phyloP scores from a whole-genome alignment of 371 early-diverging fungal genomes.

The Enterocytospora artemiae region DNA sequence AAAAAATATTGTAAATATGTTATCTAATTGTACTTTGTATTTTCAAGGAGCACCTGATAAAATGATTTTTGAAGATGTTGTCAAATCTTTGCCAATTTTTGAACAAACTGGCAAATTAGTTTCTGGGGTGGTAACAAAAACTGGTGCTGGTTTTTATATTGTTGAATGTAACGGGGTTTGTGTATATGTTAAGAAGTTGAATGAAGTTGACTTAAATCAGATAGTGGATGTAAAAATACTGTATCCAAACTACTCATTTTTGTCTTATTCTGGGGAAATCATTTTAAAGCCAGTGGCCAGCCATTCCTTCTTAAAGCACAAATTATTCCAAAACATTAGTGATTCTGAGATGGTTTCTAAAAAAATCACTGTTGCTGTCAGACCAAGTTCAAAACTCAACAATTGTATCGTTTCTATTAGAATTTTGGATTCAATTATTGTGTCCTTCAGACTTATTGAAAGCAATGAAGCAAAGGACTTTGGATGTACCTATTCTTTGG shows the following conservation, averaged over 20 bases:
- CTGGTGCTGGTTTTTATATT: conserved; percentile 21
- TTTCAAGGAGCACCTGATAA: conserved; percentile 37
- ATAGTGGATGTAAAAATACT: conserved; percentile 31
- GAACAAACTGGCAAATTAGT: conserved; percentile 2
- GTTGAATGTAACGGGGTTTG: conserved; percentile 15
- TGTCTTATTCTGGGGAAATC: conserved; percentile 32
- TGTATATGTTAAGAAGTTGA: conserved; percentile 19
- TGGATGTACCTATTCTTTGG: too few relatives aligned
- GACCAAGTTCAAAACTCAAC: conserved; percentile 1
- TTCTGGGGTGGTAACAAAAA: conserved; percentile 30
- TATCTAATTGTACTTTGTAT: not conserved
- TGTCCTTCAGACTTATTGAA: conserved; percentile 14
- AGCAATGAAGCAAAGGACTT: conserved; percentile 3
- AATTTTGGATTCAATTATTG: conserved; percentile 4
- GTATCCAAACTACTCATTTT: conserved; percentile 4
- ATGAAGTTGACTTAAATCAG: conserved; percentile 31
- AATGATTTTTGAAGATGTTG: conserved; percentile 35
- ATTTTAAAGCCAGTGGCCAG: not conserved
- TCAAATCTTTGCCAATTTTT: not conserved
- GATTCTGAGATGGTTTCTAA: too few relatives aligned
- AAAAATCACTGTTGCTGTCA: not conserved
- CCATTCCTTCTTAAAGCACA: conserved; percentile 25
- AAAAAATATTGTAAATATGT: not conserved
- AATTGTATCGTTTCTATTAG: not conserved
- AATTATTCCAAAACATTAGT: too few relatives aligned